Conservation (phyloP, 306 rosid species). For the Dalbergia cultrata region DNA sequence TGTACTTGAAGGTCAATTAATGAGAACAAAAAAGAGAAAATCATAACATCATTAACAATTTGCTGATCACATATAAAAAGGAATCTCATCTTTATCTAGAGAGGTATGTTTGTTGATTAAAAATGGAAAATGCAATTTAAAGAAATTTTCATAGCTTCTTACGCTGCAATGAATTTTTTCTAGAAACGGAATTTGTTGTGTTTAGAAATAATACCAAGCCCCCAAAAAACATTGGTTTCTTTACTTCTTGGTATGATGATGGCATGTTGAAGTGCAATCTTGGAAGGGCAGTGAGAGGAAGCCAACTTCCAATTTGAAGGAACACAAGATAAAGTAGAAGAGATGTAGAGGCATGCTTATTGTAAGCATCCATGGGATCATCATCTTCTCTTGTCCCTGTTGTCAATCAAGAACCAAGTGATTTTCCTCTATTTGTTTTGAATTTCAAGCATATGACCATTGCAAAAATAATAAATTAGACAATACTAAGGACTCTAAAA, state of each 20-base stretch:
- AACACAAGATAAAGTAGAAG: not conserved
- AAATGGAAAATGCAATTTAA: constrained; percentile 47
- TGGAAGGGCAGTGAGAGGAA: constrained; percentile 59
- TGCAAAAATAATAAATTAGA: constrained; percentile 55
- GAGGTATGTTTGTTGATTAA: constrained; percentile 43
- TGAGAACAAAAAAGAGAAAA: not conserved
- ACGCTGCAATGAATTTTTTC: constrained; percentile 56
- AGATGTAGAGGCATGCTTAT: constrained; percentile 43
- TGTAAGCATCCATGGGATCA: constrained; percentile 48
- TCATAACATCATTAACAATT: constrained; percentile 46
- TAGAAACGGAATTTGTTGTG: constrained; percentile 49
- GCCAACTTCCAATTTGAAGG: constrained; percentile 54
- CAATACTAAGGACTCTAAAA: constrained; percentile 39
- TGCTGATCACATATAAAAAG: constrained; percentile 45
- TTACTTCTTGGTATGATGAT: constrained; percentile 55
- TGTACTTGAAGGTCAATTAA: constrained; percentile 8
- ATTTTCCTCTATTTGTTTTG: constrained; percentile 69
- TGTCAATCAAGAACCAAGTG: constrained; percentile 54
- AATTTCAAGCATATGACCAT: constrained; percentile 82
- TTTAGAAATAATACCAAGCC: constrained; percentile 55
- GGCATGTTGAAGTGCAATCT: constrained; percentile 59
- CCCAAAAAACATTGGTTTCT: constrained; percentile 58
- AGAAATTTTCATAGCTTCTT: constrained; percentile 46
- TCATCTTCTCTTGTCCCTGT: constrained; percentile 50
- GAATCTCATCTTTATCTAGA: constrained; percentile 50